Percentiles rank a stretch among this genome's conserved stretches.
These are phyloP conservation scores for Marsdenia floribunda DNA, from an alignment of 257 asterid species.

Conservation along the genomic window DNA sequence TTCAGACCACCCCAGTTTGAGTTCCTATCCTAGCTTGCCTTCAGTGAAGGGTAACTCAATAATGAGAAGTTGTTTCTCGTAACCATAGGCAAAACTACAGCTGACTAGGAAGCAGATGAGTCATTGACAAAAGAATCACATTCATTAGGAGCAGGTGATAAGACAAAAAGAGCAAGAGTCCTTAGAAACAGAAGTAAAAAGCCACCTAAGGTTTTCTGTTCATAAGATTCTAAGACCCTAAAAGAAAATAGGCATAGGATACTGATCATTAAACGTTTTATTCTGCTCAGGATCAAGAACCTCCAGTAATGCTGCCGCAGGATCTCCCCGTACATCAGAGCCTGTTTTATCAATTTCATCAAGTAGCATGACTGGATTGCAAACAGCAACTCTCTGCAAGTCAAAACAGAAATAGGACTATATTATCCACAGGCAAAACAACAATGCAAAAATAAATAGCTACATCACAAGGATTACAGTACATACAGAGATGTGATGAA, in stretches of 20 bases:
- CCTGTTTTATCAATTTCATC: constrained; percentile 99
- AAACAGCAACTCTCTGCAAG: constrained; percentile 80
- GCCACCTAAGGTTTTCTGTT: background rate
- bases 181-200: constrained; percentile 4
- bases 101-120: background rate
- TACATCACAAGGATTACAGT: background rate
- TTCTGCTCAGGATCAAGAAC: constrained; percentile 99
- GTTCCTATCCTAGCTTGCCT: background rate
- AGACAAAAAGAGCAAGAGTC: background rate
- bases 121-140: background rate
- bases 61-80: background rate
- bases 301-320: constrained; percentile 96
- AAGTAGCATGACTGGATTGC: constrained; percentile 96
- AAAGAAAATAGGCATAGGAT: constrained; percentile 40
- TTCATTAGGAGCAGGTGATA: background rate
- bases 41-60: background rate
- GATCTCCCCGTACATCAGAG: constrained; percentile 97
- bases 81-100: background rate
- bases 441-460: background rate
- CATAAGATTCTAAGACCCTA: background rate
- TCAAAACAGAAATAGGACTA: constrained; percentile 18
- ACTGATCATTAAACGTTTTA: constrained; percentile 94
- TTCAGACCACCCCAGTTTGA: background rate
- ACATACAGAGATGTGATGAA: background rate
- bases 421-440: background rate